Base-by-base conservation (phyloP, 495 filamentous ascomycete species). In the Penicillium waksmanii region DNA sequence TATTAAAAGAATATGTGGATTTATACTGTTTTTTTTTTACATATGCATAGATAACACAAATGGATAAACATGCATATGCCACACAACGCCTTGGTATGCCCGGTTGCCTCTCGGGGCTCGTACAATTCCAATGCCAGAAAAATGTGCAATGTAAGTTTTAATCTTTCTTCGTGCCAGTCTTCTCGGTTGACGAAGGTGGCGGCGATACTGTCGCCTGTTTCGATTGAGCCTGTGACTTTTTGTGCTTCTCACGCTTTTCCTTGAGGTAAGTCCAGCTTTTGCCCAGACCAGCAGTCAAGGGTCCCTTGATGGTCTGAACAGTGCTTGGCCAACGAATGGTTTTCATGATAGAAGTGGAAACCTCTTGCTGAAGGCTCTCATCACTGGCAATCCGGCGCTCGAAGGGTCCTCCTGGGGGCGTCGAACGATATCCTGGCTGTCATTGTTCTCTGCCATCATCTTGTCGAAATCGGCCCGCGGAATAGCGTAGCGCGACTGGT, bases 311-410 rank as follows among this genome's bases (percentile, higher is more conserved):
- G 38, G 84, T 91, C 76, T 98, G 92, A 5, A 85, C 86, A 8
- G 88, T 91, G 59, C 90, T 92, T 3, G 95, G 92, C 96, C 96
- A 98, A 50, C 79, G 82, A 64, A 98, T 89, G 0, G 96, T 97
- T 66, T 87, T 88, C 67, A 86, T 88, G 65, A 98, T 92, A 33
- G 91, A 88, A 15, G 73, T 77, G 12, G 84, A 82, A 3, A 98
- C 83, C 64, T 89, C 86, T 46, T 82, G 73, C 53, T 80, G 78
- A 34, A 98, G 77, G 59, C 85, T 82, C 15, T 82, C 77, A 36
- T 89, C 85, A 54, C 85, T 86, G 0, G 88, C 93, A 59, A 98
- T 92, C 5, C 92, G 83, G 62, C 82, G 86, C 69, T 98, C 95
- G 61, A 98, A 98, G 0, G 82, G 81, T 13, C 92, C 90, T 13